Base-by-base conservation (phyloP, 306 rosid genomes). In the Quercus engelmannii region DNA sequence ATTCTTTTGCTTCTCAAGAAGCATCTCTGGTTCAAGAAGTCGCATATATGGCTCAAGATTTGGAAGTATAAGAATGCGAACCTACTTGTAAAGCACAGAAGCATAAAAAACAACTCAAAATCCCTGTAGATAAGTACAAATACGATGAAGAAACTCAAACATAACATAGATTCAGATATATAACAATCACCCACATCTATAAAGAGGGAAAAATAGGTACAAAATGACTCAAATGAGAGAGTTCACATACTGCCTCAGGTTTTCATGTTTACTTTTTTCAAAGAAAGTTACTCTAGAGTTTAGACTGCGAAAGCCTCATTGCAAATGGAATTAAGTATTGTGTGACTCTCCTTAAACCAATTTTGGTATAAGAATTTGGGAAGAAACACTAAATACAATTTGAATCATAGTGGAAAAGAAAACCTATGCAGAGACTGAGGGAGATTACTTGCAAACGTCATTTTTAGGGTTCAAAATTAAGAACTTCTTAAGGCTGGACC, bases 11-110 rank as follows among this genome's bases (percentile, higher is more conserved):
- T 83, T 89, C 87, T 89, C 92, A 28, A 86, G 91, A 83, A 87
- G 88, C 89, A 92, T 82, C 87, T 92, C 93, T 75, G 92, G 93
- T 87, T 92, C 97, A 82, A 92, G 95, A 83, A 92, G 93, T 77
- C 57, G 85, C 72, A 92, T 82, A 83, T 92, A 92, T 56, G 88
- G 84, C 84, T 89, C 92, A 51, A 92, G 89, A 87, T 90, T 92
- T 59, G 95, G 97, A 80, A 92, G 81, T 74, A 92, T 74, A 80
- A 92, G 92, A 82, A 89, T 90, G 80, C 76, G 91, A 82, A 92
- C 93, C 97, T 92, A 82, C 62, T 69, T 82, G 69, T 79, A 79
- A 20, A 77, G 70, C 30, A 64, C 52, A 58, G 51, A 83, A 71
- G 64, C 28, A 80, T 56, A 55, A 74, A 43, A 81, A 73, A 67